These are phyloP conservation scores for Stagonosporopsis tanaceti DNA, from an alignment of 2,329 filamentous ascomycete genomes.

Conservation along the genomic window DNA sequence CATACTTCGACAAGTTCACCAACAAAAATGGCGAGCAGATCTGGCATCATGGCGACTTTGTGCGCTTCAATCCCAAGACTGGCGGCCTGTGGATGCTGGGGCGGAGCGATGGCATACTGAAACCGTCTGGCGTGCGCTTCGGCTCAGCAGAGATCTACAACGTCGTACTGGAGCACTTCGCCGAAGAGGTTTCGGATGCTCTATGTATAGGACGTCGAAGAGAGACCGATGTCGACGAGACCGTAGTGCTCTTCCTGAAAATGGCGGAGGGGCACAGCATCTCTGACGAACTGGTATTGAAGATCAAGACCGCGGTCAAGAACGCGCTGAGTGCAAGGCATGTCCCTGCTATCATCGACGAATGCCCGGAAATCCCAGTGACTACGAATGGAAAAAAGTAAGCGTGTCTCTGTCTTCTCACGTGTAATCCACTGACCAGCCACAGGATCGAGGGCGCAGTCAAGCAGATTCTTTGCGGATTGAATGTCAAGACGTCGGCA, in stretches of 20 bases:
- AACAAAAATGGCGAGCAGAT: slow-evolving; percentile 55
- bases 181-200: slow-evolving; percentile 79
- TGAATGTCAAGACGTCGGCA: slow-evolving; percentile 86
- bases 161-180: slow-evolving; percentile 84
- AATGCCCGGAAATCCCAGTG: slow-evolving; percentile 85
- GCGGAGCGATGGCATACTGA: slow-evolving; percentile 89
- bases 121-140: slow-evolving; percentile 90
- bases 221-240: slow-evolving; percentile 78
- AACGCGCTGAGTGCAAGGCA: slow-evolving; percentile 86
- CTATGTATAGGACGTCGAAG: slow-evolving; percentile 83
- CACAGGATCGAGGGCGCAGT: slow-evolving; percentile 90
- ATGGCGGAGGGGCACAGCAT: slow-evolving; percentile 69
- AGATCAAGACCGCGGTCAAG: slow-evolving; percentile 74
- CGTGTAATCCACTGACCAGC: slow-evolving; percentile 12
- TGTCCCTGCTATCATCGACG: slow-evolving; percentile 83
- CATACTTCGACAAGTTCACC: slow-evolving; percentile 87
- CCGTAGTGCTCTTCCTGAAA: slow-evolving; percentile 87
- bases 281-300: slow-evolving; percentile 64
- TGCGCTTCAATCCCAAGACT: slow-evolving; percentile 73
- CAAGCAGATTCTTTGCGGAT: slow-evolving; percentile 91
- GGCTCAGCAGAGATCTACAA: slow-evolving; percentile 97
- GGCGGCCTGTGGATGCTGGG: slow-evolving; percentile 90
- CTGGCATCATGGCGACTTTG: slow-evolving; percentile 97
- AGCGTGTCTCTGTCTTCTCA: slow-evolving; percentile 45
- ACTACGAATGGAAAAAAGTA: slow-evolving; percentile 96